phyloP scores from a whole-genome alignment of 169 alveolate species.

The Toxoplasma gondii region DNA sequence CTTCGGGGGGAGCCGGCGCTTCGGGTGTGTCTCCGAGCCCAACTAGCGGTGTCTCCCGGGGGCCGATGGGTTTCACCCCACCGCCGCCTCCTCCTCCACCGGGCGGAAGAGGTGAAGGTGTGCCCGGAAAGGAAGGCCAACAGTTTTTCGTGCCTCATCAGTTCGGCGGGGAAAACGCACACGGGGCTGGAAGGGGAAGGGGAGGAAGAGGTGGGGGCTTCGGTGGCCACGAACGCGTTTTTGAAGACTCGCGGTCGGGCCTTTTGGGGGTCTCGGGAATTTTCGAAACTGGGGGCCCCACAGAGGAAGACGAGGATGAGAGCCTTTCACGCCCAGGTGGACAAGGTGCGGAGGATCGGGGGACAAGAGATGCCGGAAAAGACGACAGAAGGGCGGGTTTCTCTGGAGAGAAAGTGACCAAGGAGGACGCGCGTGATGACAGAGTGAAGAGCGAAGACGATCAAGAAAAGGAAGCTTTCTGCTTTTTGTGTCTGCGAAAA shows the following conservation, averaged over 20 bases:
- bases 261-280: conserved; percentile 7
- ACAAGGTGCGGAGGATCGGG: background rate
- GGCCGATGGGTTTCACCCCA: background rate
- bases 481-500: conserved; percentile 22
- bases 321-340: background rate
- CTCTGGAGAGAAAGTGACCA: background rate
- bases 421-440: background rate
- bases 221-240: background rate
- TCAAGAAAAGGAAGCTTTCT: background rate
- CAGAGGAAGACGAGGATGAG: conserved; percentile 4
- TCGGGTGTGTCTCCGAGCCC: background rate
- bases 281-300: background rate
- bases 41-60: background rate
- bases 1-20: background rate
- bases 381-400: background rate
- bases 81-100: background rate
- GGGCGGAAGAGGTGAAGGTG: conserved; percentile 1
- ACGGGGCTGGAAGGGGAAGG: background rate
- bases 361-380: background rate
- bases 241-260: background rate
- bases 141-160: background rate
- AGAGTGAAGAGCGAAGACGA: background rate
- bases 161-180: background rate
- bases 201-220: background rate
- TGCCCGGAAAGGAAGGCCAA: conserved; percentile 2